Evolutionary conservation across 495 filamentous ascomycete species (phyloP).

Genomic region (Thermochaetoides thermophila): DNA sequence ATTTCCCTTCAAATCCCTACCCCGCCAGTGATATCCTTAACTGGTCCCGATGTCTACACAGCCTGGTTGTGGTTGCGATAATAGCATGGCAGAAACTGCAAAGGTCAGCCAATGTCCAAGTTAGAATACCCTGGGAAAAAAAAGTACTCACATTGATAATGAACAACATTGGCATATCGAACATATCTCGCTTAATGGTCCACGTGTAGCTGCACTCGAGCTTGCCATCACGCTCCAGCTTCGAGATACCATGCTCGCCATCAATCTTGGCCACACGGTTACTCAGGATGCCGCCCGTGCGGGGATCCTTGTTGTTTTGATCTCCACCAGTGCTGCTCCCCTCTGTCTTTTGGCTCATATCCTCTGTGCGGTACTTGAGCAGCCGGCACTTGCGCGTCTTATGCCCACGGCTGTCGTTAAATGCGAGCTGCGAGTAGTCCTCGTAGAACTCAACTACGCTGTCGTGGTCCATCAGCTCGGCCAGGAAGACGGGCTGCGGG

Average conservation of each 20-base stretch:
- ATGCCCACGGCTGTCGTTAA: slow-evolving; percentile 71
- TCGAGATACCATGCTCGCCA: slow-evolving; percentile 59
- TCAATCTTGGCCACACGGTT: slow-evolving; percentile 46
- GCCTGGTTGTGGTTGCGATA: slow-evolving; percentile 34
- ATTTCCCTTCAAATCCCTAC: too few relatives aligned
- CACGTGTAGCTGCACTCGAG: slow-evolving; percentile 91
- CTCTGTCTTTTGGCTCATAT: slow-evolving; percentile 18
- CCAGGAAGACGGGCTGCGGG: slow-evolving; percentile 72
- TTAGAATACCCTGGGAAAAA: not conserved
- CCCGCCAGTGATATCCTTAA: too few relatives aligned
- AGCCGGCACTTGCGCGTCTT: slow-evolving; percentile 74
- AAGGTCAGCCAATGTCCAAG: not conserved
- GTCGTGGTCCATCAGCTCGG: slow-evolving; percentile 86
- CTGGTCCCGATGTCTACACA: too few relatives aligned
- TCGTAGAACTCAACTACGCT: slow-evolving; percentile 91
- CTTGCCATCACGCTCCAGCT: slow-evolving; percentile 75
- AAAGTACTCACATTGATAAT: slow-evolving; percentile 74
- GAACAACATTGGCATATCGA: slow-evolving; percentile 97
- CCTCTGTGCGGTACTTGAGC: slow-evolving; percentile 75
- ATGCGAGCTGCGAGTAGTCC: slow-evolving; percentile 82
- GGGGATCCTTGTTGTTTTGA: slow-evolving; percentile 20
- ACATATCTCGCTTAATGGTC: slow-evolving; percentile 91
- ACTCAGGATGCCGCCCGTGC: slow-evolving; percentile 36
- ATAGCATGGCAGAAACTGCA: slow-evolving; percentile 37
- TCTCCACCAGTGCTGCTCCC: slow-evolving; percentile 13